A percentile compares a stretch with the other conserved stretches of the same genome.
phyloP scores from a whole-genome alignment of 2,329 filamentous ascomycete species.

The Fusarium solani-melongenae region DNA sequence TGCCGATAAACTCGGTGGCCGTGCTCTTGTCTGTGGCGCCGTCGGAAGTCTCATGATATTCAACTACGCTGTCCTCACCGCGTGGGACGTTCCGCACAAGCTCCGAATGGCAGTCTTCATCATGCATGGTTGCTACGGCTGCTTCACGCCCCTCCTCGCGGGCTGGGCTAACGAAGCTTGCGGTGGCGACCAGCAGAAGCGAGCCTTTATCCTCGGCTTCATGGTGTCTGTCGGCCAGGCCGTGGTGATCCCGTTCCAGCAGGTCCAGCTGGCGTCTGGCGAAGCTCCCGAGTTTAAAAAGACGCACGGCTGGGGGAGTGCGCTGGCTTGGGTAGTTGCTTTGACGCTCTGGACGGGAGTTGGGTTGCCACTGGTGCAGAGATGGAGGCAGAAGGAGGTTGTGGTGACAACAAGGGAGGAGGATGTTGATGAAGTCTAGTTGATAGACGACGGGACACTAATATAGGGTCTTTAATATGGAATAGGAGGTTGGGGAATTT shows the following conservation, averaged over 20 bases:
- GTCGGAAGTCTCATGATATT: constrained; percentile 48
- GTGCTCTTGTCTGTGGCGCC: constrained; percentile 51
- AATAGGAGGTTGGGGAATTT: background rate
- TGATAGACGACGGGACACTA: background rate
- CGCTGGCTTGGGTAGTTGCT: constrained; percentile 46
- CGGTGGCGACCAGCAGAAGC: constrained; percentile 56
- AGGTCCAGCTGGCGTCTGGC: constrained; percentile 50
- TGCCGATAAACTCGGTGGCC: constrained; percentile 50
- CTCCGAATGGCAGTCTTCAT: constrained; percentile 54
- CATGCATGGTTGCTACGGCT: constrained; percentile 53
- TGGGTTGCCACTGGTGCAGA: constrained; percentile 41
- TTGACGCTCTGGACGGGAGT: constrained; percentile 50
- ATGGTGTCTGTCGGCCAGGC: constrained; percentile 52
- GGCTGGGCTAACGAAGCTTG: constrained; percentile 55
- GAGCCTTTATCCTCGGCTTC: constrained; percentile 53
- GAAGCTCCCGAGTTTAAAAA: constrained; percentile 49
- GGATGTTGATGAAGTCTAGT: constrained; percentile 1
- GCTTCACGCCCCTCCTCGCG: constrained; percentile 54
- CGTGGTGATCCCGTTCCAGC: constrained; percentile 53
- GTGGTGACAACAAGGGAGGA: background rate
- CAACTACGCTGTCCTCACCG: constrained; percentile 50
- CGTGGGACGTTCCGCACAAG: constrained; percentile 51
- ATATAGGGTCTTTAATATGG: background rate
- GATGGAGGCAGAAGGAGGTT: constrained; percentile 28
- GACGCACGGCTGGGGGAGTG: constrained; percentile 52